Evolutionary conservation across 441 rosid genomes (phyloP).

Genomic region (Erysimum cheiri): DNA sequence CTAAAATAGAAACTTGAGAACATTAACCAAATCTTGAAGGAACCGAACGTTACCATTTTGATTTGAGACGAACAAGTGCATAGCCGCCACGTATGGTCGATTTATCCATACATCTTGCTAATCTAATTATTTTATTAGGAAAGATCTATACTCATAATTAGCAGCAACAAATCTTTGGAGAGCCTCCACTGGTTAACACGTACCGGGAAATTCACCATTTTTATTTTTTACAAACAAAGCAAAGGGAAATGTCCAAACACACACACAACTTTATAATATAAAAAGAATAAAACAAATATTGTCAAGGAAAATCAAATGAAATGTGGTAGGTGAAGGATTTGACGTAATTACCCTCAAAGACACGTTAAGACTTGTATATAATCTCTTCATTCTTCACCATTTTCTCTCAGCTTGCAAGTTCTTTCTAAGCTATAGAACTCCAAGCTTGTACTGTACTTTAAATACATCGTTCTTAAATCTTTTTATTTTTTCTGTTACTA

Average conservation of each 20-base stretch:
- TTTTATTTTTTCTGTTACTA: background rate
- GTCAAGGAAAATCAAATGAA: constrained; percentile 19
- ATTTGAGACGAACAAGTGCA: background rate
- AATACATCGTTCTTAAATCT: constrained; percentile 22
- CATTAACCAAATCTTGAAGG: constrained; percentile 21
- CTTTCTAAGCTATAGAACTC: constrained; percentile 59
- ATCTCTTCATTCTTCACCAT: constrained; percentile 36
- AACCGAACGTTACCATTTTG: constrained; percentile 7
- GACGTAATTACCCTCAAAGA: constrained; percentile 52
- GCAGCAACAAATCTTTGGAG: constrained; percentile 29
- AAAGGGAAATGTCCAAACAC: constrained; percentile 5
- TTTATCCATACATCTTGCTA: background rate
- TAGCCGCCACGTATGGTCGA: constrained; percentile 5
- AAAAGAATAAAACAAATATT: background rate
- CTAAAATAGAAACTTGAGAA: constrained; percentile 13
- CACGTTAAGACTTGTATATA: constrained; percentile 51
- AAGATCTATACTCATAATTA: constrained; percentile 23
- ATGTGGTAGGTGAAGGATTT: constrained; percentile 66
- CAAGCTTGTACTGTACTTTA: constrained; percentile 48
- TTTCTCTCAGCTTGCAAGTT: constrained; percentile 88
- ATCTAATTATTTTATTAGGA: background rate
- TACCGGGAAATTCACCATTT: constrained; percentile 5
- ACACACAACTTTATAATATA: constrained; percentile 12
- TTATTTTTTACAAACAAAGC: constrained; percentile 32
- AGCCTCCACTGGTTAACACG: constrained; percentile 32